phyloP scores from a whole-genome alignment of 495 filamentous ascomycete species.

The Talaromyces thailandensis region DNA sequence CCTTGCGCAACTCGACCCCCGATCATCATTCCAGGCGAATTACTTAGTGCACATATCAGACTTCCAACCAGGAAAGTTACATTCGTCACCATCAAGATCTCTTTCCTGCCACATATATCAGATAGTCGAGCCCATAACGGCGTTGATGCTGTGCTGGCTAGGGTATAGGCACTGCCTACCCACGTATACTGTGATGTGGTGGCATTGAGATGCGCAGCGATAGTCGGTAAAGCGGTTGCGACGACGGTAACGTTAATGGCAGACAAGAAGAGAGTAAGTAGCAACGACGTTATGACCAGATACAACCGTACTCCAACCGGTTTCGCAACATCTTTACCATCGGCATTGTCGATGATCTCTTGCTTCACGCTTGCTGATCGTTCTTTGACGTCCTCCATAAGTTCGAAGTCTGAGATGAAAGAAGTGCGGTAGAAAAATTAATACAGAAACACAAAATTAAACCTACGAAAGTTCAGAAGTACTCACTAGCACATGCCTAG shows the following conservation, averaged over 20 bases:
- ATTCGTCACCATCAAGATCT: slow-evolving; percentile 54
- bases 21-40: slow-evolving; percentile 39
- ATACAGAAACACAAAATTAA: not conserved
- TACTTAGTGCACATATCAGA: slow-evolving; percentile 49
- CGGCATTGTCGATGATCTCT: not conserved
- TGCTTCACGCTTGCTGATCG: not conserved
- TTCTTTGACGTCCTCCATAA: not conserved
- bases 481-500: not conserved
- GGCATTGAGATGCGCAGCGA: slow-evolving; percentile 41
- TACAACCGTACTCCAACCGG: not conserved
- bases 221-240: slow-evolving; percentile 37
- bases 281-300: not conserved
- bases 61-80: slow-evolving; percentile 58
- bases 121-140: slow-evolving; percentile 60
- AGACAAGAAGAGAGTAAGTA: slow-evolving; percentile 30
- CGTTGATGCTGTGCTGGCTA: slow-evolving; percentile 46
- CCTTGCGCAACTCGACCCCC: slow-evolving; percentile 25
- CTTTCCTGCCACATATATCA: slow-evolving; percentile 70
- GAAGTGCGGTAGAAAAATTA: not conserved
- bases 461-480: not conserved
- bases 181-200: slow-evolving; percentile 51
- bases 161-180: slow-evolving; percentile 51
- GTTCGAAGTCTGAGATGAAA: not conserved
- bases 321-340: not conserved
- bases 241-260: slow-evolving; percentile 40